A percentile compares a stretch with the other conserved stretches of the same genome.
These are phyloP conservation scores for Aristolochia californica DNA, from an alignment of 164 flowering plant genomes.

Conservation along the genomic window DNA sequence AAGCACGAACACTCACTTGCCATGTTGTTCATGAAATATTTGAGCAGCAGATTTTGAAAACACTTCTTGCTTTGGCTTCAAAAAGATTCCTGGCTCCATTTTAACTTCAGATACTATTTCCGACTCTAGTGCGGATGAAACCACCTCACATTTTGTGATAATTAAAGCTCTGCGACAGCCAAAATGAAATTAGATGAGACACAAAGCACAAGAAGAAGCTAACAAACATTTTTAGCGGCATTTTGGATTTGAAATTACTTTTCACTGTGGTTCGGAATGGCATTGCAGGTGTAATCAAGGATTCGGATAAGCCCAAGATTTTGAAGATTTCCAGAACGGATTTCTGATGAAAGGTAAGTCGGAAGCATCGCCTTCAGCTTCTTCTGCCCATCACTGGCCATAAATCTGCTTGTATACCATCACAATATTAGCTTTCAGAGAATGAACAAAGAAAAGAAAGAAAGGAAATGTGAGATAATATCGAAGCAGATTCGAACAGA, in stretches of 20 bases:
- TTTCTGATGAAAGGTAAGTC: slow-evolving; percentile 42
- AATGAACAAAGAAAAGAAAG: no score
- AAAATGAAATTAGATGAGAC: background rate
- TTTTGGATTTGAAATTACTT: slow-evolving; percentile 33
- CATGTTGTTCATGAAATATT: slow-evolving; percentile 63
- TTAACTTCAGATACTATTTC: slow-evolving; percentile 39
- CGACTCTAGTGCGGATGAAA: slow-evolving; percentile 65
- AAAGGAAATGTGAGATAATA: no score
- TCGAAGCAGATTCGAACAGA: no score
- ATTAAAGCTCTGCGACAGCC: slow-evolving; percentile 17
- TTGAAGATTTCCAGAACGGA: slow-evolving; percentile 68
- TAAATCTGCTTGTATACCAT: slow-evolving; percentile 32
- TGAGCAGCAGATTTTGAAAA: slow-evolving; percentile 80
- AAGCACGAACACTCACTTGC: slow-evolving; percentile 38
- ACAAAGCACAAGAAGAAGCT: background rate
- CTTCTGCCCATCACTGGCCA: slow-evolving; percentile 69
- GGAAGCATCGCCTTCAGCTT: slow-evolving; percentile 59
- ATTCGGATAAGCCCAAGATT: slow-evolving; percentile 69
- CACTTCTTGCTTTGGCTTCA: slow-evolving; percentile 80
- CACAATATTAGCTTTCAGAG: no score
- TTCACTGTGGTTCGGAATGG: slow-evolving; percentile 60
- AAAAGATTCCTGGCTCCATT: slow-evolving; percentile 30
- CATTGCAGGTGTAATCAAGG: slow-evolving; percentile 64
- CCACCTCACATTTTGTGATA: slow-evolving; percentile 59
- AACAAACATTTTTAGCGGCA: background rate